Evolutionary conservation across 306 rosid genomes (phyloP), one percentile per base, ranked within the genome.

Genomic region (Sophora flavescens): DNA sequence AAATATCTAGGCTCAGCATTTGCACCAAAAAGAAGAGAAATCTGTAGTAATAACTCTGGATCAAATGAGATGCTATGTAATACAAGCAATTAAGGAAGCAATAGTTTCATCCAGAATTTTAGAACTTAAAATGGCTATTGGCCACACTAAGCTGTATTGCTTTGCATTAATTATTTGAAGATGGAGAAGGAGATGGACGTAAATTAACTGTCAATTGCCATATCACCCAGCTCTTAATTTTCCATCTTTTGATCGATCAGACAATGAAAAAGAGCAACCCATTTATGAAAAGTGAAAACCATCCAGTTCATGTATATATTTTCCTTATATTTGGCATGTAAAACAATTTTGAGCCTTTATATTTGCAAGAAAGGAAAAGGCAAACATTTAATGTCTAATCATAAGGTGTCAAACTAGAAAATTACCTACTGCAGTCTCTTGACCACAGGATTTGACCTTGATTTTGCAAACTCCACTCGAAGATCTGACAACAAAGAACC

Each of bases 401-500:
- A 58, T 68, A 62, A 30, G 36, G 56, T 32, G 63, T 72, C 56
- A 68, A 79, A 67, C 64, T 45, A 84, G 48, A 13, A 47, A 71
- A 35, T 15, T 88, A 95, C 98, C 97, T 82, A 83, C 84, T 87
- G 65, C 86, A 89, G 82, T 92, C 92, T 80, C 92, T 84, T 70
- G 98, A 92, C 98, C 97, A 95, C 54, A 92, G 85, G 77, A 95
- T 84, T 78, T 90, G 97, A 65, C 98, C 98, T 85, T 89, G 98
- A 87, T 92, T 95, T 62, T 95, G 97, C 90, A 95, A 80, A 88
- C 98, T 95, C 98, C 98, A 95, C 80, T 95, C 96, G 50, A 95
- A 84, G 62, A 95, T 89, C 98, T 95, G 85, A 72, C 82, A 82
- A 16, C 61, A 77, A 44, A 80, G 68, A 74, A 58, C 28, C 7